These are phyloP conservation scores for Trichothecium sympodiale DNA, from an alignment of 2,329 filamentous ascomycete species.

Conservation along the genomic window DNA sequence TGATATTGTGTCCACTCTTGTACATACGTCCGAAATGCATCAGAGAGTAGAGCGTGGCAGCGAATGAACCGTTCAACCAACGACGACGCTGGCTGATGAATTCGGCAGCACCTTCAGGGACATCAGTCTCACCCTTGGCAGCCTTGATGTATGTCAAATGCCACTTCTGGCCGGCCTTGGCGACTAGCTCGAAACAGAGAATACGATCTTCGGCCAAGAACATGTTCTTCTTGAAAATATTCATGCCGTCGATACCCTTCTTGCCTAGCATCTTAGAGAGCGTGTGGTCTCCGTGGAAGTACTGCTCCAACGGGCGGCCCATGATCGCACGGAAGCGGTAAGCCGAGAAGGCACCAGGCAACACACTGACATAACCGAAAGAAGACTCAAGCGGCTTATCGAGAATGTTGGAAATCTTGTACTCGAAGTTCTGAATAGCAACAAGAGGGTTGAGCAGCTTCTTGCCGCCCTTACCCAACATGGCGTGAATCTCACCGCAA, in stretches of 20 bases:
- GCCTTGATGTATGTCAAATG: slow-evolving; percentile 93
- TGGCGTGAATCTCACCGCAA: slow-evolving; percentile 68
- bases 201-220: slow-evolving; percentile 98
- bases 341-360: slow-evolving; percentile 90
- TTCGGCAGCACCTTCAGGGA: slow-evolving; percentile 82
- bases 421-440: slow-evolving; percentile 89
- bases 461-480: slow-evolving; percentile 75
- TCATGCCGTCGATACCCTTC: slow-evolving; percentile 97
- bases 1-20: slow-evolving; percentile 83
- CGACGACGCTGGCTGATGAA: slow-evolving; percentile 90
- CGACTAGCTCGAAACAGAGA: slow-evolving; percentile 89
- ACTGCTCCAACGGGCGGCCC: slow-evolving; percentile 85
- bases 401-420: slow-evolving; percentile 94
- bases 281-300: slow-evolving; percentile 94
- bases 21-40: slow-evolving; percentile 96
- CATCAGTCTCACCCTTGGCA: slow-evolving; percentile 91
- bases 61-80: slow-evolving; percentile 95
- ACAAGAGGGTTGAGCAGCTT: slow-evolving; percentile 84
- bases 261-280: slow-evolving; percentile 82
- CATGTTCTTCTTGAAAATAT: slow-evolving; percentile 99
- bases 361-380: slow-evolving; percentile 86
- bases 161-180: slow-evolving; percentile 93
- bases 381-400: slow-evolving; percentile 89
- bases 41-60: slow-evolving; percentile 82
- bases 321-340: slow-evolving; percentile 92